Base-by-base conservation (phyloP, 2,329 filamentous ascomycete species). In the Alternaria novae-zelandiae region DNA sequence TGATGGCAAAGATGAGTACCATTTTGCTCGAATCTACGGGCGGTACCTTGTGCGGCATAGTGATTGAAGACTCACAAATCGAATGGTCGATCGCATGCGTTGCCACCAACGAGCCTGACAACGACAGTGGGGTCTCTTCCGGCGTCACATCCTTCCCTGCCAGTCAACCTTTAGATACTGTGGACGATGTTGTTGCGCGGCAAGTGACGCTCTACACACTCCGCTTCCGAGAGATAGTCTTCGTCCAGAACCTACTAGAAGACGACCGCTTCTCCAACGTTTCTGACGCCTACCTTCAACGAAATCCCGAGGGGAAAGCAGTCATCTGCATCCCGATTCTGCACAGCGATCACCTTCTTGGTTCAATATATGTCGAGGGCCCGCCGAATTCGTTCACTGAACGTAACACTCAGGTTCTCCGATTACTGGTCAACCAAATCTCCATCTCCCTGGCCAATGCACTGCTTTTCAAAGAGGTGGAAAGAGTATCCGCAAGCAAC, bases 181-280 rank as follows among this genome's bases (percentile, higher is more conserved):
- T 85, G 12, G 90, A 90, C 3, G 87, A 90, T 23, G 80, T 91
- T 15, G 87, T 94, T n/a, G 90, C 90, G 0, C 88, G 91, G 76
- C 92, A 93, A 66, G 89, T 94, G 6, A 89, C 93, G 9, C 83
- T 92, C 6, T 94, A 94, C 79, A 91, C 89, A 66, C 88, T 92
- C 6, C 88, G 92, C 12, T 94, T 94, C 82, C 85, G 90, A 28
- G 92, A 94, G 77, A 84, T 87, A 0, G 88, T 94, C 8, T 94
- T 94, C 70, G 85, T 93, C 10, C 87, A 90, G 6, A 91, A 94
- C 71, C 83, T 94, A 25, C 83, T 91, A 21, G 88, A 87, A 53
- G 92, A 95, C 72, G 92, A 94, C 77, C 85, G 91, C 30, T 94
- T 94, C 67, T 90, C 90, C 49, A 93, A 92, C 64, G 90, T 94